Evolutionary conservation across 208 protist genomes (phyloP).

Genomic region (Crithidia brevicula): DNA sequence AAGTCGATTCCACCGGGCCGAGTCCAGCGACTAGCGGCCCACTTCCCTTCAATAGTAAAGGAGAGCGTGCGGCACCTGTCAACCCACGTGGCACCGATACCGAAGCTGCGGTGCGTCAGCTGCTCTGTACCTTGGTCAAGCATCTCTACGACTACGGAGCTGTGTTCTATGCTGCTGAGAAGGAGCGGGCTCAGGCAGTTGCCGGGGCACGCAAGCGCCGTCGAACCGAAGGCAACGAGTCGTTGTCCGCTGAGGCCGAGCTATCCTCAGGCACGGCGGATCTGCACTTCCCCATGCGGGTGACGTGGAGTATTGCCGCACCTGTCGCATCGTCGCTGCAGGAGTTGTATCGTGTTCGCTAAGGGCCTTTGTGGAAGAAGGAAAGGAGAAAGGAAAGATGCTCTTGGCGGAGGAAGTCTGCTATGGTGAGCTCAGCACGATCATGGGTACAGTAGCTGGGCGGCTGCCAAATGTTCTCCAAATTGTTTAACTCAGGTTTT

Average conservation of each 20-base stretch:
- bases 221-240: background rate
- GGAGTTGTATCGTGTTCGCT: constrained; percentile 11
- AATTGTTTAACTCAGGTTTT: too few species aligned
- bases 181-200: background rate
- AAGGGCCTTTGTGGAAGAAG: too few species aligned
- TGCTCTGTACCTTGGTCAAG: constrained; percentile 23
- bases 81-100: background rate
- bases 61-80: background rate
- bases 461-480: too few species aligned
- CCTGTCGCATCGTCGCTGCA: constrained; percentile 13
- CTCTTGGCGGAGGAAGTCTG: too few species aligned
- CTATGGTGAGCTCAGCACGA: too few species aligned
- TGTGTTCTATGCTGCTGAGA: constrained; percentile 17
- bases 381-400: too few species aligned
- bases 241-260: background rate
- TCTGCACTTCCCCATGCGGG: background rate
- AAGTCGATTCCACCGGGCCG: background rate
- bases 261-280: too few species aligned
- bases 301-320: constrained; percentile 46
- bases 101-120: constrained; percentile 21
- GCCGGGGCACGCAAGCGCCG: constrained; percentile 1
- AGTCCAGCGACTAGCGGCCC: background rate
- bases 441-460: too few species aligned
- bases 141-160: constrained; percentile 27
- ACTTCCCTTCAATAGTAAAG: background rate